These are phyloP conservation scores for Tausonia pullulans DNA, from an alignment of 1,284 basidiomycete genomes.

Conservation along the genomic window DNA sequence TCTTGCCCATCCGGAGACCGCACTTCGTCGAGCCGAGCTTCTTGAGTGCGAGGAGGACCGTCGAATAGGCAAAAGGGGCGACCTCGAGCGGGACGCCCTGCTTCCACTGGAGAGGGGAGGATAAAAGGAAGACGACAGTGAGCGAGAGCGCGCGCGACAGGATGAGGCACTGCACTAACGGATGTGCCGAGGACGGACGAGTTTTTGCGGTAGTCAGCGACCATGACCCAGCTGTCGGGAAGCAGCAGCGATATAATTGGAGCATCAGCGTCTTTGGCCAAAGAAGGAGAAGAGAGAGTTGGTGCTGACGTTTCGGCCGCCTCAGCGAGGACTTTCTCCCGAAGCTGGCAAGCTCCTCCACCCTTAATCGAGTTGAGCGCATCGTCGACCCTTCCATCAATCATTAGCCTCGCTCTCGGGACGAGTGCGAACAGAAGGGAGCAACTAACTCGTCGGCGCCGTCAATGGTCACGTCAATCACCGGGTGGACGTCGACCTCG, in stretches of 20 bases:
- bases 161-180: constrained; percentile 40
- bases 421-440: not conserved
- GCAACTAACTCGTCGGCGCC: constrained; percentile 81
- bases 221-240: constrained; percentile 64
- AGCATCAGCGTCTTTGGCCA: not conserved
- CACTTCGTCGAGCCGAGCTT: constrained; percentile 45
- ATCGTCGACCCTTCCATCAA: constrained; percentile 57
- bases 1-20: constrained; percentile 59
- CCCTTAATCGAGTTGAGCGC: constrained; percentile 93
- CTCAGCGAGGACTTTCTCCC: constrained; percentile 95
- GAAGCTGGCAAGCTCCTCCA: constrained; percentile 89
- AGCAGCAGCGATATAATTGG: not conserved
- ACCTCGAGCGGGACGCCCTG: constrained; percentile 94
- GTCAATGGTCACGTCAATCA: constrained; percentile 90
- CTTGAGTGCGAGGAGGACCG: constrained; percentile 61
- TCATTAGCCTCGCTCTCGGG: not conserved
- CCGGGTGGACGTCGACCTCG: constrained; percentile 82
- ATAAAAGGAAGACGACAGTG: not conserved
- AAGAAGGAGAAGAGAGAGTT: not conserved
- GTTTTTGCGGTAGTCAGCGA: constrained; percentile 94
- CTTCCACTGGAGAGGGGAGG: constrained; percentile 49
- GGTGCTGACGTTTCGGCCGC: constrained; percentile 59
- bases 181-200: constrained; percentile 67
- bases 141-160: not conserved
- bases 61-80: constrained; percentile 87